phyloP scores from a whole-genome alignment of 768 basidiomycete species.

The Favolaschia claudopus region DNA sequence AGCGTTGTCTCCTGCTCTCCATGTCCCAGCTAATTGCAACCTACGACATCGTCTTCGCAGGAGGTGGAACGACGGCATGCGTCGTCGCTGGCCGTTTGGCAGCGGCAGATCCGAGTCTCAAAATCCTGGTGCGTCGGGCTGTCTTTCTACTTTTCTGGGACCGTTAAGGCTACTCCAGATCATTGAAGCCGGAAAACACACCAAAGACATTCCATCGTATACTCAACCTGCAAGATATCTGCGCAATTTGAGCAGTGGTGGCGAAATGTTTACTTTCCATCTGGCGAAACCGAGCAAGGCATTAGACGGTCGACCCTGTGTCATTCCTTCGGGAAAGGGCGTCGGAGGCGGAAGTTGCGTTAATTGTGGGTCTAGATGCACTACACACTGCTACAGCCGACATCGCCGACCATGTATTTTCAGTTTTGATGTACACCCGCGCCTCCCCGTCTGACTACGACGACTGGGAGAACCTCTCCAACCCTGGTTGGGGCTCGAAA shows the following conservation, averaged over 20 bases:
- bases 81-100: slow-evolving; percentile 63
- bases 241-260: slow-evolving; percentile 45
- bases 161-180: slow-evolving; percentile 42
- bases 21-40: neutral
- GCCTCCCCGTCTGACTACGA: slow-evolving; percentile 71
- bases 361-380: slow-evolving; percentile 57
- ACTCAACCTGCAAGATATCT: slow-evolving; percentile 62
- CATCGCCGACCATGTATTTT: neutral
- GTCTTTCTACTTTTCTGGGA: neutral
- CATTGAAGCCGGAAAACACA: slow-evolving; percentile 65
- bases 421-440: slow-evolving; percentile 64
- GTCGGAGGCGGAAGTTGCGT: slow-evolving; percentile 71
- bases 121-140: slow-evolving; percentile 53
- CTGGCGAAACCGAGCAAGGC: slow-evolving; percentile 50
- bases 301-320: slow-evolving; percentile 48
- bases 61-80: slow-evolving; percentile 65
- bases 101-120: slow-evolving; percentile 58
- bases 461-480: slow-evolving; percentile 62
- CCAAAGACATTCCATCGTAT: slow-evolving; percentile 53
- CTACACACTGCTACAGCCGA: neutral
- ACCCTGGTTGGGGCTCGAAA: slow-evolving; percentile 68
- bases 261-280: slow-evolving; percentile 55
- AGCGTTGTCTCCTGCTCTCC: neutral
- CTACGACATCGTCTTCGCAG: neutral
- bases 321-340: slow-evolving; percentile 55